Evolutionary conservation across 179 eudicot species (phyloP).

Genomic region (Camellia oleifera): DNA sequence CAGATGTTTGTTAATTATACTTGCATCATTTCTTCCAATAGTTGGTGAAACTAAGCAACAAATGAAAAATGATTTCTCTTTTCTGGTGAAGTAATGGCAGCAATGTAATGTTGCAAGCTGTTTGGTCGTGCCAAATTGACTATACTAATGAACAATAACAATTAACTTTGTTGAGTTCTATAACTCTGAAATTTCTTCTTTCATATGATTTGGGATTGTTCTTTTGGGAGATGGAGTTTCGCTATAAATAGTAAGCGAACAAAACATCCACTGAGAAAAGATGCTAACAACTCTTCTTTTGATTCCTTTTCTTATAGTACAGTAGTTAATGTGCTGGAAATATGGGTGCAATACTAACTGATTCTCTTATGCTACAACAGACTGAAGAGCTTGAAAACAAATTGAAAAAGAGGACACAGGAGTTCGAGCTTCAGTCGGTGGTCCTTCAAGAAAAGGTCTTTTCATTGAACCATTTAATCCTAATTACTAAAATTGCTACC

Average conservation of each 20-base stretch:
- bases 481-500: neutral
- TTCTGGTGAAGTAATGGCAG: neutral
- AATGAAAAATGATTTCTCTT: neutral
- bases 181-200: neutral
- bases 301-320: neutral
- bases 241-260: neutral
- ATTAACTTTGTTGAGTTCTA: neutral
- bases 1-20: neutral
- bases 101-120: neutral
- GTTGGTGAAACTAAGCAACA: neutral
- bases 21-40: neutral
- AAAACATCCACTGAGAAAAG: neutral
- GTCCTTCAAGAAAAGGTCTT: conserved; percentile 16
- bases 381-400: conserved; percentile 13
- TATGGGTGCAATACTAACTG: neutral
- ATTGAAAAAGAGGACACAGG: conserved; percentile 7
- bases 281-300: neutral
- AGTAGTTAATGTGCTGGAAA: neutral
- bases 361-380: conserved; percentile 6
- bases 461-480: neutral
- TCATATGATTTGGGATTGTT: neutral
- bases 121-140: neutral
- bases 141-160: neutral
- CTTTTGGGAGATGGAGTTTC: neutral
- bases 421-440: conserved; percentile 13